Percentiles rank a stretch among this genome's conserved stretches.
phyloP scores from a whole-genome alignment of 1,139 yeast genomes.

The Yamadazyma atlantica region DNA sequence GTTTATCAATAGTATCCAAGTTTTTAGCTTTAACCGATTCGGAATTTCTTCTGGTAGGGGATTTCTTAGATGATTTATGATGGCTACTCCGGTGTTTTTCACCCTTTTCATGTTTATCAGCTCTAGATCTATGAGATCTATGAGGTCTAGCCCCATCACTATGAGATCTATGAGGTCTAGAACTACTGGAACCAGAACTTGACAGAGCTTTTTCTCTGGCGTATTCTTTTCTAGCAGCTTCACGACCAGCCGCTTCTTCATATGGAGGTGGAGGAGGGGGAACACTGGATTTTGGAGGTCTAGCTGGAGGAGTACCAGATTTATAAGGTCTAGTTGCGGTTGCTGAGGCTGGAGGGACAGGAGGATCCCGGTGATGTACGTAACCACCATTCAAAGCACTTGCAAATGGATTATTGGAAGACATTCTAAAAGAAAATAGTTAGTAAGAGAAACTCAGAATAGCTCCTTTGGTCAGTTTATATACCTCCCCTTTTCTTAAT shows the following conservation, averaged over 20 bases:
- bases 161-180: constrained; percentile 20
- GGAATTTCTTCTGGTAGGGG: constrained; percentile 37
- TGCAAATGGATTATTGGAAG: constrained; percentile 59
- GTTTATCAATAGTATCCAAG: constrained; percentile 88
- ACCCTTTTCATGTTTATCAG: constrained; percentile 8
- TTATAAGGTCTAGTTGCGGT: constrained; percentile 9
- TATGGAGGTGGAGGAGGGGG: constrained; percentile 57
- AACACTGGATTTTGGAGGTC: constrained; percentile 30
- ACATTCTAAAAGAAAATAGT: constrained; percentile 32
- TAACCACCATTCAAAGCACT: constrained; percentile 41
- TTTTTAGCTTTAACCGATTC: constrained; percentile 53
- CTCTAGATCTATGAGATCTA: constrained; percentile 10
- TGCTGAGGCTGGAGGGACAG: constrained; percentile 26
- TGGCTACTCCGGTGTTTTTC: constrained; percentile 10
- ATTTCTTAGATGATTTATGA: constrained; percentile 20
- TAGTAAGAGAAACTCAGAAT: not conserved
- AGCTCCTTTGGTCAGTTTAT: too few species aligned
- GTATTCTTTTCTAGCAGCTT: constrained; percentile 40
- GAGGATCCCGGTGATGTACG: constrained; percentile 35
- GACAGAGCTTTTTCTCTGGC: constrained; percentile 57
- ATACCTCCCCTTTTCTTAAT: too few species aligned
- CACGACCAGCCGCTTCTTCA: constrained; percentile 66
- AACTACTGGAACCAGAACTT: constrained; percentile 16
- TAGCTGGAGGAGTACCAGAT: constrained; percentile 28
- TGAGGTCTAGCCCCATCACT: constrained; percentile 10